Base-by-base conservation (phyloP, 1,139 yeast species). In the Nakaseomyces nivariensis region DNA sequence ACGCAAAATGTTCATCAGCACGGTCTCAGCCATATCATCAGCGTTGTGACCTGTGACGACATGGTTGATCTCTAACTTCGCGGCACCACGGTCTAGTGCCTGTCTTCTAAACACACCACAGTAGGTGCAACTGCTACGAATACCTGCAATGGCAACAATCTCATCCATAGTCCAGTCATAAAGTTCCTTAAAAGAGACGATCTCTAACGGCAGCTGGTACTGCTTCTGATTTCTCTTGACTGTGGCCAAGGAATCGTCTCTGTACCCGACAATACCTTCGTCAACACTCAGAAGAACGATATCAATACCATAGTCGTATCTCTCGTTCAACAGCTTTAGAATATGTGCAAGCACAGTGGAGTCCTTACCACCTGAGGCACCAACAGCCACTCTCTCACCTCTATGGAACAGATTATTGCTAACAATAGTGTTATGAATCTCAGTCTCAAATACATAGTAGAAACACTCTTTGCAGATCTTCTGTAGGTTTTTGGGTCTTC, bases 101-200 rank as follows among this genome's bases (percentile, higher is more conserved):
- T 94, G 99, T 58, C 99, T 77, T 66, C 99, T 75, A 53, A 94
- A 79, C 9, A 94, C 98, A 47, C 99, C 99, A 72, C 99, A 94
- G 66, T 92, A 94, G 0, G 99, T 94, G 69, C 99, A 94, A 62
- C 95, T 88, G 56, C 89, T 88, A 65, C 96, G 77, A 48, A 87
- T 83, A 8, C 98, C 98, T 1, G 96, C 94, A 66, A 95, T 88
- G 1, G 92, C 82, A 1, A 94, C 99, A 48, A 94, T 88, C 62
- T 89, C 95, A 69, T 94, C 99, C 99, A 94, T 92, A 8, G 96
- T 87, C 99, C 99, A 94, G 63, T 83, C 76, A 63, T 92, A 94
- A 24, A 94, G 72, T 38, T 90, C 96, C 56, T 81, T 81, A 62
- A 92, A 94, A 5, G 96, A 86, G 5, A 94, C 85, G 51, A 94